A percentile compares a stretch with the other conserved stretches of the same genome.
These are phyloP conservation scores for Lentinula boryana DNA, from an alignment of 768 basidiomycete species.

Conservation along the genomic window DNA sequence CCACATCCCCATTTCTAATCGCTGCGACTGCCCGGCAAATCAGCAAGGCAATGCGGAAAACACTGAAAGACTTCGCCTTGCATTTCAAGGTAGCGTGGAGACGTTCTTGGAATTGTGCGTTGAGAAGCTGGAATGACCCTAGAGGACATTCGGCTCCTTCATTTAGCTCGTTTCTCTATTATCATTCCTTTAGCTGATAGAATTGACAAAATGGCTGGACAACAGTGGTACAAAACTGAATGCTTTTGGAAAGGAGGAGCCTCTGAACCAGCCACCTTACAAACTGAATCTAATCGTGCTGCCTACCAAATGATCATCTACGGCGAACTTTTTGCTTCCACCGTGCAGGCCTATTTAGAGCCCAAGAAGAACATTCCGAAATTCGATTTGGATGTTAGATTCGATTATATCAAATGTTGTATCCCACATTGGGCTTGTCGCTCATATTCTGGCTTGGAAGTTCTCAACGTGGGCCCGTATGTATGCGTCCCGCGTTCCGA, in stretches of 20 bases:
- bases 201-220: constrained; percentile 7
- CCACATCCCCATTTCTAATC: constrained; percentile 14
- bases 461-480: not conserved
- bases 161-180: constrained; percentile 8
- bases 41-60: constrained; percentile 7
- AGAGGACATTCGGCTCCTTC: constrained; percentile 11
- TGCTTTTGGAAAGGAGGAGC: not conserved
- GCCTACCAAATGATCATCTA: not conserved
- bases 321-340: not conserved
- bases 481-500: not conserved
- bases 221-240: not conserved
- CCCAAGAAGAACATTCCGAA: not conserved
- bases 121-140: constrained; percentile 9
- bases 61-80: constrained; percentile 8
- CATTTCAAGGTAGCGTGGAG: constrained; percentile 12
- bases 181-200: constrained; percentile 8
- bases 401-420: not conserved
- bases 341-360: not conserved
- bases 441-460: not conserved
- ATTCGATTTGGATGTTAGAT: not conserved
- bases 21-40: constrained; percentile 10
- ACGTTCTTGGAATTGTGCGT: constrained; percentile 11
- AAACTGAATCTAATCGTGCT: not conserved
- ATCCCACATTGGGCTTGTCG: not conserved
- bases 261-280: not conserved